Conservation (phyloP, 2,329 filamentous ascomycete species). For the Paecilomyces sp. region DNA sequence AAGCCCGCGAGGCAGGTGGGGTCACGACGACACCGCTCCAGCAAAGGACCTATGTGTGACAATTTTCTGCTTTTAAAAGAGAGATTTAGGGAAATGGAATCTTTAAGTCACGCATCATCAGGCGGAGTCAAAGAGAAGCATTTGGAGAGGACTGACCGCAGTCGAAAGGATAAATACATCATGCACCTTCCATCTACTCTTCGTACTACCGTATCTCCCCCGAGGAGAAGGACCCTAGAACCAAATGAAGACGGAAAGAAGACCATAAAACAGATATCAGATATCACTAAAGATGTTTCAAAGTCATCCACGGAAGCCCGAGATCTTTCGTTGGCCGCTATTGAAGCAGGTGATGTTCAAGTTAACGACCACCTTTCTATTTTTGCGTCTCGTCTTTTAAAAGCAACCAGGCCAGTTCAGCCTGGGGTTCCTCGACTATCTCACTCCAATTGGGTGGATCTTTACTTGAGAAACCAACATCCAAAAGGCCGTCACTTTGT, state of each 20-base stretch:
- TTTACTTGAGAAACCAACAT: constrained; percentile 44
- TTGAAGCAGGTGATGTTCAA: constrained; percentile 45
- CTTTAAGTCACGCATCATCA: neutral
- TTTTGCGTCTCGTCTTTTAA: constrained; percentile 37
- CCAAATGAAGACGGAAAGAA: neutral
- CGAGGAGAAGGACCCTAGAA: constrained; percentile 6
- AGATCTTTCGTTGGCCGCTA: constrained; percentile 30
- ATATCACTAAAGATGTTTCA: neutral
- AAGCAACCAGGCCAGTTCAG: constrained; percentile 6
- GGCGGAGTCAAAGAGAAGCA: neutral
- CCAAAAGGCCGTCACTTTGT: constrained; percentile 53
- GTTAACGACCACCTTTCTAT: constrained; percentile 44
- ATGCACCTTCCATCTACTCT: constrained; percentile 10
- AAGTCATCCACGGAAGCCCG: neutral
- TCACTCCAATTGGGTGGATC: constrained; percentile 34
- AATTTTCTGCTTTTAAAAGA: neutral
- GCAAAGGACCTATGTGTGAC: neutral
- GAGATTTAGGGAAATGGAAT: neutral
- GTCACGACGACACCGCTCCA: neutral
- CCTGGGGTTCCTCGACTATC: constrained; percentile 25
- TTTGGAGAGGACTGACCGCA: neutral
- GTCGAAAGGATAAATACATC: neutral
- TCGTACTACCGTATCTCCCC: constrained; percentile 20
- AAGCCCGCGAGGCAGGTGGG: neutral
- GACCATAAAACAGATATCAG: neutral